Evolutionary conservation across 2,329 filamentous ascomycete genomes (phyloP).

Genomic region (Nothophaeocryptopus gaeumannii): DNA sequence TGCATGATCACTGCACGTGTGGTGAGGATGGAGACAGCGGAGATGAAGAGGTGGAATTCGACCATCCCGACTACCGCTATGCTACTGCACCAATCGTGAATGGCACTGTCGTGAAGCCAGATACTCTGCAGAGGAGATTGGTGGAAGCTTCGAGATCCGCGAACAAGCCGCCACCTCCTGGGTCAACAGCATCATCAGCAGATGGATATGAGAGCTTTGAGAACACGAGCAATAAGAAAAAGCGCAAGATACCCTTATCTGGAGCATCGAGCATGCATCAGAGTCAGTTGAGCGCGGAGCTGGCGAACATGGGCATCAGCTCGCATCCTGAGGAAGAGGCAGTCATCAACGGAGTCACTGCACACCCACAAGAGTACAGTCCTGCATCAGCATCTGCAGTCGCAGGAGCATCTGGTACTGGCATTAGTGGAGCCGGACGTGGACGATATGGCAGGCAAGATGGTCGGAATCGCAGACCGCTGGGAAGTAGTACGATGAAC

Average conservation of each 20-base stretch:
- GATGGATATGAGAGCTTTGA: slow-evolving; percentile 97
- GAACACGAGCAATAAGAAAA: slow-evolving; percentile 99
- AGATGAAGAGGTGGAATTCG: slow-evolving; percentile 54
- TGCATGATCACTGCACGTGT: slow-evolving; percentile 43
- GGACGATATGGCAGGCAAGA: slow-evolving; percentile 71
- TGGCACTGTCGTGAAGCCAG: slow-evolving; percentile 27
- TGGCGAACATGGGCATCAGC: slow-evolving; percentile 61
- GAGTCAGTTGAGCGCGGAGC: slow-evolving; percentile 59
- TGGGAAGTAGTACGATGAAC: slow-evolving; percentile 42
- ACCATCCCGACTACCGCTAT: slow-evolving; percentile 39
- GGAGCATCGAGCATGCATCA: slow-evolving; percentile 64
- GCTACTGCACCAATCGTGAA: slow-evolving; percentile 38
- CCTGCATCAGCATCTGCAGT: slow-evolving; percentile 51
- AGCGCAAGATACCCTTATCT: slow-evolving; percentile 92
- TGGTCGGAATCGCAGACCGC: slow-evolving; percentile 40
- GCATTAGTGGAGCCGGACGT: slow-evolving; percentile 80
- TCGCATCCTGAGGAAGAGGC: slow-evolving; percentile 39
- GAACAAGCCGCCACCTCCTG: slow-evolving; percentile 36
- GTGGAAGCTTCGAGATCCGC: slow-evolving; percentile 36
- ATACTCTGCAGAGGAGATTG: slow-evolving; percentile 35
- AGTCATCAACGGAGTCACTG: slow-evolving; percentile 37
- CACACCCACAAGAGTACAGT: slow-evolving; percentile 49
- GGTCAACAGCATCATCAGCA: slow-evolving; percentile 64
- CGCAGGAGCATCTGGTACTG: slow-evolving; percentile 50
- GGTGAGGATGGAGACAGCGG: slow-evolving; percentile 58